Base-by-base conservation (phyloP, 192 early-diverging fungal genomes). In the Linnemannia hyalina region DNA sequence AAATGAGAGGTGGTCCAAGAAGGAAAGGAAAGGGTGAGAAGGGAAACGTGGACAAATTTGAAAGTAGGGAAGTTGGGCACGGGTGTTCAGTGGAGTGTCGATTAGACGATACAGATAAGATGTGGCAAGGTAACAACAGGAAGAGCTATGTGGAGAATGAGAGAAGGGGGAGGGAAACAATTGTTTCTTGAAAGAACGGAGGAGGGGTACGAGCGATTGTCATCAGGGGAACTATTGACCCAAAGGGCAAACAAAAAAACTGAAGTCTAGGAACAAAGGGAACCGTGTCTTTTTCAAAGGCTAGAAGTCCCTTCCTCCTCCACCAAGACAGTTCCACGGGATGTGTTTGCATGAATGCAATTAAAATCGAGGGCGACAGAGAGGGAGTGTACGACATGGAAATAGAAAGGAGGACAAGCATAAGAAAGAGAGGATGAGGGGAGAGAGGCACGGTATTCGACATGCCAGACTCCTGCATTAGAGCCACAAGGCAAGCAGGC, bases 401-500 rank as follows among this genome's bases (percentile, higher is more conserved):
- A n/a, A 54, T 20, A 42, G 29, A 74, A 54, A 26, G 20, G 71
- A 46, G 18, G 70, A 73, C 1, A 74, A 49, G 26, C n/a, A 44
- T 35, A 20, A n/a, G 22, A 52, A 71, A 41, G 41, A 71, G 41
- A 36, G 47, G 73, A 20, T 4, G 15, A n/a, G 72, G 29, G 47
- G 4, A 29, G 35, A 10, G 29, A 32, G 26, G 60, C 60, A 4
- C 60, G 60, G 29, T 32, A 32, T 29, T 35, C 60, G 60, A 65
- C 60, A 65, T 65, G 60, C 11, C 60, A 65, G 29, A 9, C 60
- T 65, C 60, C 60, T 65, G 60, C 60, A 65, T 65, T 65, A 26
- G 60, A 32, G 60, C 26, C 29, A 32, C 60, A 65, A 65, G 35
- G 18, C 26, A 41, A 13, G 29, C 6, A 22, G 20, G 41, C 11